These are phyloP conservation scores for Hymenoscyphus albidus DNA, from an alignment of 2,329 filamentous ascomycete species.

Conservation along the genomic window DNA sequence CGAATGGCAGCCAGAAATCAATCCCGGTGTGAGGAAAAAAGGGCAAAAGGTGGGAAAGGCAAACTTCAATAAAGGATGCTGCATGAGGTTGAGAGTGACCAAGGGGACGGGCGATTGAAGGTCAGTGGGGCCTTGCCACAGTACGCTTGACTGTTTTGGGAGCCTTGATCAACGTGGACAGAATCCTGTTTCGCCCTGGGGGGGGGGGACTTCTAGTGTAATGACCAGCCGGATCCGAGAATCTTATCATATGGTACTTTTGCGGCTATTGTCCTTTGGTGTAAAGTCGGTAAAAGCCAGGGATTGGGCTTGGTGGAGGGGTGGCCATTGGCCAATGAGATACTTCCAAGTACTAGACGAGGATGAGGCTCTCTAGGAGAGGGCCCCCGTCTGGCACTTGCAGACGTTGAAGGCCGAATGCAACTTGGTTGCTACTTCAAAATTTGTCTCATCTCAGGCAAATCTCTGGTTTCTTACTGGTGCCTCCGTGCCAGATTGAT, in stretches of 20 bases:
- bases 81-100: not conserved
- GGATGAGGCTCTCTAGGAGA: not conserved
- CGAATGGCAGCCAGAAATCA: slow-evolving; percentile 2
- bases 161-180: not conserved
- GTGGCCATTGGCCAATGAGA: not conserved
- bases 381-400: not conserved
- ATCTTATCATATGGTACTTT: not conserved
- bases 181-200: not conserved
- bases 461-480: not conserved
- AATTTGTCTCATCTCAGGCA: not conserved
- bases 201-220: not conserved
- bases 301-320: not conserved
- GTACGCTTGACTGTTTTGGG: not conserved
- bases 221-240: not conserved
- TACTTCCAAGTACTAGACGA: not conserved
- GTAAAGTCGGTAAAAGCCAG: not conserved
- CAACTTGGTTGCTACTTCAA: not conserved
- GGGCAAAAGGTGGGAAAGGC: not conserved
- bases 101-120: not conserved
- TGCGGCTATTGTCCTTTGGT: not conserved
- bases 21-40: not conserved
- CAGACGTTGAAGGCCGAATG: not conserved
- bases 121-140: not conserved
- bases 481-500: not conserved
- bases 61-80: not conserved